Percentiles rank a stretch among this genome's conserved stretches.
Evolutionary conservation across 1,139 yeast species (phyloP).

Genomic region (Sugiyamaella japonica): DNA sequence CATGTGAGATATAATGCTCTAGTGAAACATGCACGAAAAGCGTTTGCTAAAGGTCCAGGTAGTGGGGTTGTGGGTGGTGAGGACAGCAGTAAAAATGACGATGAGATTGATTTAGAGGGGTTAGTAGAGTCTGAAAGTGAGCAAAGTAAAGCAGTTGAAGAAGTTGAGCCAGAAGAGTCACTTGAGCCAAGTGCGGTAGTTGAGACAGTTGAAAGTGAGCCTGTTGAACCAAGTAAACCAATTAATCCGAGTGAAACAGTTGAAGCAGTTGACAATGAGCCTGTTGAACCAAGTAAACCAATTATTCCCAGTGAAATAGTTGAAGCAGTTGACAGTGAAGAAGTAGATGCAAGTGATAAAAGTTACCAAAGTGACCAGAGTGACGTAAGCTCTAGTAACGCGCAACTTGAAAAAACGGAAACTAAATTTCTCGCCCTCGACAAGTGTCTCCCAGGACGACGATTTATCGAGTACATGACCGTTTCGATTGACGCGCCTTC

Average conservation of each 20-base stretch:
- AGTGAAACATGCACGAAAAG: conserved; percentile 39
- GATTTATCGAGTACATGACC: conserved; percentile 50
- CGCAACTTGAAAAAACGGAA: not conserved
- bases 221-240: too few species aligned
- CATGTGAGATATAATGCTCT: conserved; percentile 73
- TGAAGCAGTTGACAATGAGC: too few species aligned
- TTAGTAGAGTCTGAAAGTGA: conserved; percentile 12
- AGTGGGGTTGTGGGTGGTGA: conserved; percentile 2
- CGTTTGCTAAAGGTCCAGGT: not conserved
- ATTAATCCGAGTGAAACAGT: conserved; percentile 8
- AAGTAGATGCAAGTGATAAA: conserved; percentile 23
- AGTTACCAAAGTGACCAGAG: conserved; percentile 29
- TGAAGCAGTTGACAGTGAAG: too few species aligned
- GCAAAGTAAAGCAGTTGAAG: conserved; percentile 1
- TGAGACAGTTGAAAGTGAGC: too few species aligned
- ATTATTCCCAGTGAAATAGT: too few species aligned
- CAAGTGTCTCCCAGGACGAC: conserved; percentile 68
- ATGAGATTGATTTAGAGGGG: conserved; percentile 22
- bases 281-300: too few species aligned
- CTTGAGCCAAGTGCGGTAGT: too few species aligned
- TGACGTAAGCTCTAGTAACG: conserved; percentile 9
- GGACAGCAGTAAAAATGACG: conserved; percentile 27
- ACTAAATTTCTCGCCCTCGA: conserved; percentile 71
- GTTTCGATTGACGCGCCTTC: conserved; percentile 36
- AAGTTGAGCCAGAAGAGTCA: too few species aligned